Conservation (phyloP, 2,329 filamentous ascomycete genomes). For the Colletotrichum liriopes region DNA sequence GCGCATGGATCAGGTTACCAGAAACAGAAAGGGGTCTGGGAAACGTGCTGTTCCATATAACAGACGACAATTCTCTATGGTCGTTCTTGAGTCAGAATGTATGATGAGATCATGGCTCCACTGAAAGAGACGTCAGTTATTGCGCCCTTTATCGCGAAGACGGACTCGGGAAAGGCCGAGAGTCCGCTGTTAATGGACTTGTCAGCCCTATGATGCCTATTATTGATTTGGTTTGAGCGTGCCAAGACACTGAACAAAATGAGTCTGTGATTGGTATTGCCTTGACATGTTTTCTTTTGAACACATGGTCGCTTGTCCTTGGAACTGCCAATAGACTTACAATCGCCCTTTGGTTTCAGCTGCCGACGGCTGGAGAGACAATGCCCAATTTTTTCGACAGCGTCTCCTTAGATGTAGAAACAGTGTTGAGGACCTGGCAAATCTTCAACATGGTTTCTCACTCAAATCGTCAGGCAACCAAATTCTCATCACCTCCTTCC, state of each 20-base stretch:
- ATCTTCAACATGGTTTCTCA: too few species aligned
- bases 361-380: not conserved
- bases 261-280: not conserved
- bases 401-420: too few species aligned
- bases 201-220: not conserved
- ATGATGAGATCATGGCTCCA: not conserved
- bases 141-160: not conserved
- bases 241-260: conserved; percentile 12
- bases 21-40: not conserved
- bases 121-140: not conserved
- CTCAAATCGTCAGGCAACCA: too few species aligned
- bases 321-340: not conserved
- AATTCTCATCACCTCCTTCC: too few species aligned
- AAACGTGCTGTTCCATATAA: conserved; percentile 4
- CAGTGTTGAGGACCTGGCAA: too few species aligned
- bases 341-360: not conserved
- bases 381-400: not conserved
- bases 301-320: not conserved
- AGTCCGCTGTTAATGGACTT: conserved; percentile 1
- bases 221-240: not conserved
- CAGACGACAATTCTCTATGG: not conserved
- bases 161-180: conserved; percentile 9
- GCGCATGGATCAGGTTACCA: not conserved
- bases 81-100: not conserved
- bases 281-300: not conserved